A percentile compares a stretch with the other conserved stretches of the same genome.
phyloP scores from a whole-genome alignment of 345 rosid species.

The Euclidium syriacum region DNA sequence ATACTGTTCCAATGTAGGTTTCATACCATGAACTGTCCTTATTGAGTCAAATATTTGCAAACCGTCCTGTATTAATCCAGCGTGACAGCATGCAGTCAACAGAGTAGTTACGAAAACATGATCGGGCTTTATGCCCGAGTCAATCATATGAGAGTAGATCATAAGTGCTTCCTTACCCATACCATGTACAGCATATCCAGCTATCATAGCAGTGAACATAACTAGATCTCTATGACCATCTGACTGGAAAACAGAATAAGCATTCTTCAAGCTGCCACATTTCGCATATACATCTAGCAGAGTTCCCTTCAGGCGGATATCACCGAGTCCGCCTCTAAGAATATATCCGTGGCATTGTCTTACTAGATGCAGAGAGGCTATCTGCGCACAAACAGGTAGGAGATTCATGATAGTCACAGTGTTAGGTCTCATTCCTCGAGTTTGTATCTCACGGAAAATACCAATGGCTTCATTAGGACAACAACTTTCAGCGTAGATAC shows the following conservation, averaged over 20 bases:
- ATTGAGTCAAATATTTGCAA: constrained; percentile 54
- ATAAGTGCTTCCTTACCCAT: constrained; percentile 76
- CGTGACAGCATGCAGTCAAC: constrained; percentile 72
- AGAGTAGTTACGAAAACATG: constrained; percentile 66
- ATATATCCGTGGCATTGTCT: constrained; percentile 78
- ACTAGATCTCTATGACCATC: constrained; percentile 57
- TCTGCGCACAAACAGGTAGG: constrained; percentile 62
- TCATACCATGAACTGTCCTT: constrained; percentile 44
- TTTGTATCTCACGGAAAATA: constrained; percentile 50
- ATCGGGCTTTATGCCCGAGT: constrained; percentile 59
- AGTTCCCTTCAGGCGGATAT: constrained; percentile 55
- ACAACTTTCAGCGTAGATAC: constrained; percentile 53
- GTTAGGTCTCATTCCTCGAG: constrained; percentile 64
- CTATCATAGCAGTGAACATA: constrained; percentile 69
- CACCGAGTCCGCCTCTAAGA: constrained; percentile 49
- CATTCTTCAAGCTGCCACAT: constrained; percentile 57
- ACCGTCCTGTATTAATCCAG: constrained; percentile 73
- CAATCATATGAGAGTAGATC: constrained; percentile 53
- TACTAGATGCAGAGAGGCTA: constrained; percentile 53
- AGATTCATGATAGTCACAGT: constrained; percentile 67
- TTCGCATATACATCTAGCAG: constrained; percentile 74
- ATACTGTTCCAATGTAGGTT: constrained; percentile 69
- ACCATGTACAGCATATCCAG: constrained; percentile 83
- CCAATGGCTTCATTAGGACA: constrained; percentile 45
- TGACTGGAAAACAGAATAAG: constrained; percentile 52